These are phyloP conservation scores for Wakefieldia striispora DNA, from an alignment of 768 basidiomycete species.

Conservation along the genomic window DNA sequence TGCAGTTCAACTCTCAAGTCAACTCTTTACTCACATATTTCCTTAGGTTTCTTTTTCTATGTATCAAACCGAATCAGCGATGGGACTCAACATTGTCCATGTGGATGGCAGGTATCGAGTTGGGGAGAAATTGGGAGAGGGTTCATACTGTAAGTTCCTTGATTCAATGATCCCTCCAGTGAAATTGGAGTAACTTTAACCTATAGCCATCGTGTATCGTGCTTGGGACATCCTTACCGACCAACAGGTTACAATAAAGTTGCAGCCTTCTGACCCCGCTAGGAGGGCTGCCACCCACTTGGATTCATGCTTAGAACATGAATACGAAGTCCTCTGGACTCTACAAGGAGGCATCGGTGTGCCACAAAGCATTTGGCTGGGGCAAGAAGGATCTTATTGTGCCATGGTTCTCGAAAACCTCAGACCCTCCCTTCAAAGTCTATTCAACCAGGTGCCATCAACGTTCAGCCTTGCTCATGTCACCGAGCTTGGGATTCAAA, in stretches of 20 bases:
- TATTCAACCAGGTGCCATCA: no score
- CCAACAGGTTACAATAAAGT: not conserved
- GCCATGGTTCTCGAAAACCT: constrained; percentile 2
- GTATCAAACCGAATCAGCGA: no score
- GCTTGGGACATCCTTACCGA: not conserved
- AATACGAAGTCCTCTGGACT: not conserved
- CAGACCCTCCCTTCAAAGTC: not conserved
- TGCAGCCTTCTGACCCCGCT: not conserved
- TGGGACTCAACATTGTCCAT: no score
- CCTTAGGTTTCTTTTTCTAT: no score
- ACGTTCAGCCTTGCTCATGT: not conserved
- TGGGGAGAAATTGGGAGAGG: not conserved
- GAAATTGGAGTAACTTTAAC: not conserved
- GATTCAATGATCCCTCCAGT: no score
- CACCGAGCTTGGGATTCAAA: not conserved
- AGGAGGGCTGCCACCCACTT: no score
- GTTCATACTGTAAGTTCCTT: not conserved
- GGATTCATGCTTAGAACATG: not conserved
- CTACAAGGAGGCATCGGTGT: not conserved
- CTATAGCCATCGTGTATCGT: not conserved
- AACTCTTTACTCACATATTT: no score
- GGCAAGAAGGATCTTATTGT: not conserved
- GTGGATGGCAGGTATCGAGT: not conserved
- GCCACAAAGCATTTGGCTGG: not conserved
- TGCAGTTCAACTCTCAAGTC: no score